Conservation (phyloP, 805 yeast genomes). For the Ogataea trehaloabstinens region DNA sequence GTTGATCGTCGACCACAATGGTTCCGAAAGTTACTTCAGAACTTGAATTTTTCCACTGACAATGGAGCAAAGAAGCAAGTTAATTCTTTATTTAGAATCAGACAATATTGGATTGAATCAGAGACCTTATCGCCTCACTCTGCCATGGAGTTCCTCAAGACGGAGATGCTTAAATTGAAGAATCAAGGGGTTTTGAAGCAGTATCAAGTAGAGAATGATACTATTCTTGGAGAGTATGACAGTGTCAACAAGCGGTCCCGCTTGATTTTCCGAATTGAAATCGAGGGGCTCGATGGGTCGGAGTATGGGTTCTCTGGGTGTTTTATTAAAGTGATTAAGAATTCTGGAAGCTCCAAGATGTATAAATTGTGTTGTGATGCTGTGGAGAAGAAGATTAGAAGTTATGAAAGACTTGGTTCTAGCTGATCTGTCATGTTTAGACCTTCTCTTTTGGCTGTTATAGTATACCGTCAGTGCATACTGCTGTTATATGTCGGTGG, state of each 20-base stretch:
- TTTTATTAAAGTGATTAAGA: slow-evolving; percentile 22
- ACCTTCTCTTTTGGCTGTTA: too few species aligned
- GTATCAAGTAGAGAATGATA: slow-evolving; percentile 2
- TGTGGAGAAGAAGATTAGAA: slow-evolving; percentile 13
- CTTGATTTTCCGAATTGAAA: slow-evolving; percentile 19
- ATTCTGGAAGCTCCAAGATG: slow-evolving; percentile 20
- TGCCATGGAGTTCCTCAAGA: slow-evolving; percentile 2
- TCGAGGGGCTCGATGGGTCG: slow-evolving; percentile 27
- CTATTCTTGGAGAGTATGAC: slow-evolving; percentile 7
- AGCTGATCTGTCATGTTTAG: too few species aligned
- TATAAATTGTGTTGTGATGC: slow-evolving; percentile 20
- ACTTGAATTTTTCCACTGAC: slow-evolving; percentile 3
- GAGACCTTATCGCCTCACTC: slow-evolving; percentile 13
- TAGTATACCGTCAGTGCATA: too few species aligned
- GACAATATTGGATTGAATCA: slow-evolving; percentile 16
- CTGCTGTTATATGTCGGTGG: too few species aligned
- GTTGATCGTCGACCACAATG: slow-evolving; percentile 9
- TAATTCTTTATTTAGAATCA: slow-evolving; percentile 7
- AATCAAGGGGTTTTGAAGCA: slow-evolving; percentile 3
- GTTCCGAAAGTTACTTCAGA: slow-evolving; percentile 9
- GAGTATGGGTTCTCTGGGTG: slow-evolving; percentile 35
- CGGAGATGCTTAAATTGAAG: slow-evolving; percentile 2
- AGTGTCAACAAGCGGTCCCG: slow-evolving; percentile 9
- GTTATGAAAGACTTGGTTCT: slow-evolving; percentile 9
- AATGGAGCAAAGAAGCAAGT: not conserved